Evolutionary conservation across 2,329 filamentous ascomycete species (phyloP).

Genomic region (Clonostachys rosea): DNA sequence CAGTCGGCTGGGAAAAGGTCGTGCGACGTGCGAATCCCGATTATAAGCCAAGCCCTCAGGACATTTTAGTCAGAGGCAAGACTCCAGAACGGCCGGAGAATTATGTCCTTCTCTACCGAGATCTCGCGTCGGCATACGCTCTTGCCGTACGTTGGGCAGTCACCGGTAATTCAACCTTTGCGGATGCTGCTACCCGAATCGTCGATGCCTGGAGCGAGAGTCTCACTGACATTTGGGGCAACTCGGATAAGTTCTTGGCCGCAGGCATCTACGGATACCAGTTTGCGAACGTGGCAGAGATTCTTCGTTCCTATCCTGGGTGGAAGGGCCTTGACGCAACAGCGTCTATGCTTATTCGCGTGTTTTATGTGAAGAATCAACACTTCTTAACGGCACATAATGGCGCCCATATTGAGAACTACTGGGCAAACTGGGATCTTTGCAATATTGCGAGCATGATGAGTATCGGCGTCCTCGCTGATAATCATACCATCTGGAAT

Average conservation of each 20-base stretch:
- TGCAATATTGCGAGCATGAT: conserved; percentile 33
- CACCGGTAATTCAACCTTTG: conserved; percentile 25
- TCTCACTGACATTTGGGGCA: conserved; percentile 22
- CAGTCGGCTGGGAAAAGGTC: conserved; percentile 23
- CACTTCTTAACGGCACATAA: conserved; percentile 30
- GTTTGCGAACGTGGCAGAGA: conserved; percentile 38
- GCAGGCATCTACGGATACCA: conserved; percentile 37
- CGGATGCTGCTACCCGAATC: conserved; percentile 25
- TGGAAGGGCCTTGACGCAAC: conserved; percentile 19
- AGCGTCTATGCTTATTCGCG: conserved; percentile 20
- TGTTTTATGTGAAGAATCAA: conserved; percentile 31
- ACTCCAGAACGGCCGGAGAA: background rate
- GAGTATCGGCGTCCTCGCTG: conserved; percentile 33
- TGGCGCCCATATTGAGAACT: conserved; percentile 22
- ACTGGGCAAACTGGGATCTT: conserved; percentile 39
- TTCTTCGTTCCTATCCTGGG: conserved; percentile 25
- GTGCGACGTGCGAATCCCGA: conserved; percentile 16
- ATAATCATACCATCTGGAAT: conserved; percentile 32
- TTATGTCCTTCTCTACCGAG: background rate
- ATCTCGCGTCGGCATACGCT: conserved; percentile 23
- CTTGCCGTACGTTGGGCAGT: conserved; percentile 34
- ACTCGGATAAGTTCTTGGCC: conserved; percentile 19
- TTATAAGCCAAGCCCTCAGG: conserved; percentile 18
- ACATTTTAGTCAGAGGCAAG: conserved; percentile 23
- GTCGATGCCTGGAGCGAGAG: conserved; percentile 30